Evolutionary conservation across 495 filamentous ascomycete species (phyloP).

Genomic region (Neurospora discreta): DNA sequence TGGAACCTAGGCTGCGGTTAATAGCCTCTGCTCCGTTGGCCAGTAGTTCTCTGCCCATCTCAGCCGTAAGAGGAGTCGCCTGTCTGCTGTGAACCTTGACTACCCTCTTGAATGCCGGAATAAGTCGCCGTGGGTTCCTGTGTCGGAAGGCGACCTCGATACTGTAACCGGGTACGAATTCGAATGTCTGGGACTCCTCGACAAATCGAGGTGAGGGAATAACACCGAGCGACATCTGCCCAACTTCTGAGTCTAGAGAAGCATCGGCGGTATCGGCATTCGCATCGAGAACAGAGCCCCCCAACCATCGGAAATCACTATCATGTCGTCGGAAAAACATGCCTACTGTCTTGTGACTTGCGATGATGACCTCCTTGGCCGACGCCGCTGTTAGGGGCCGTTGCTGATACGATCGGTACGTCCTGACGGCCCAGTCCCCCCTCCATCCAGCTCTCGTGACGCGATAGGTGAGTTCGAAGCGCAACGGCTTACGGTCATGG

Average conservation of each 20-base stretch:
- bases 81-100: constrained; percentile 29
- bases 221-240: constrained; percentile 25
- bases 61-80: constrained; percentile 27
- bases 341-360: constrained; percentile 33
- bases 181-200: constrained; percentile 31
- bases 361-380: constrained; percentile 31
- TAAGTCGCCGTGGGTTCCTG: constrained; percentile 22
- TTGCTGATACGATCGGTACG: constrained; percentile 34
- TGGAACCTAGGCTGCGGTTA: constrained; percentile 24
- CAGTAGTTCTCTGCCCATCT: constrained; percentile 28
- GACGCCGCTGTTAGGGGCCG: constrained; percentile 27
- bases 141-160: constrained; percentile 30
- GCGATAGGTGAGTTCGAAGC: constrained; percentile 33
- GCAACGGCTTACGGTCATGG: constrained; percentile 26
- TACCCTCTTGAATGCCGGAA: constrained; percentile 16
- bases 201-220: constrained; percentile 31
- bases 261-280: constrained; percentile 18
- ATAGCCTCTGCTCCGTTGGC: constrained; percentile 26
- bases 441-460: constrained; percentile 23
- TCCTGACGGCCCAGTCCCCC: constrained; percentile 33
- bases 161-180: constrained; percentile 32
- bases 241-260: constrained; percentile 18
- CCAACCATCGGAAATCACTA: constrained; percentile 30
- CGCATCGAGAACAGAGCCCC: constrained; percentile 24
- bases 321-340: constrained; percentile 36